Evolutionary conservation across 2,329 filamentous ascomycete genomes (phyloP).

Genomic region (Fusarium newnesense): DNA sequence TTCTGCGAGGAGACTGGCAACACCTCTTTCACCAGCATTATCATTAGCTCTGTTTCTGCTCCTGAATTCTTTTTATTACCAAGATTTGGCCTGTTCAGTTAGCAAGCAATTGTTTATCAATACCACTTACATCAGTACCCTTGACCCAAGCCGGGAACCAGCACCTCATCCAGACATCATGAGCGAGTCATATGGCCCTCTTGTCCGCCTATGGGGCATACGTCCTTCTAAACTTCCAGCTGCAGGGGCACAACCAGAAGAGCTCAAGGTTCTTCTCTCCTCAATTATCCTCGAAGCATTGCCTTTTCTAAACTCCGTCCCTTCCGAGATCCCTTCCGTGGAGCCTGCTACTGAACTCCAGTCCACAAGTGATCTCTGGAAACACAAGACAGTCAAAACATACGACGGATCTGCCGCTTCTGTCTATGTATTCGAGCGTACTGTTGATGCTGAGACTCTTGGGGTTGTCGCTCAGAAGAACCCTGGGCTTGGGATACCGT

Average conservation of each 20-base stretch:
- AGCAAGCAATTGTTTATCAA: neutral
- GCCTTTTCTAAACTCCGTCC: slow-evolving; percentile 66
- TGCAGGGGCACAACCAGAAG: slow-evolving; percentile 50
- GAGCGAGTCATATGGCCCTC: slow-evolving; percentile 52
- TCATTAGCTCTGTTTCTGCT: neutral
- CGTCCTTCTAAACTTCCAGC: slow-evolving; percentile 59
- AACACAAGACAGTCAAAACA: slow-evolving; percentile 59
- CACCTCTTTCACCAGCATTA: neutral
- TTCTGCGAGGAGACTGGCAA: neutral
- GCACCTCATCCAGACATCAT: slow-evolving; percentile 20
- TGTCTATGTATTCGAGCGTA: slow-evolving; percentile 65
- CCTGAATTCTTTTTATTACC: neutral
- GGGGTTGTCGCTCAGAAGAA: slow-evolving; percentile 50
- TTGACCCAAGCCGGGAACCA: neutral
- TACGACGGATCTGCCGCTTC: slow-evolving; percentile 60
- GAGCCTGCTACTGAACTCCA: slow-evolving; percentile 33
- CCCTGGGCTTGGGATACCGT: slow-evolving; percentile 41
- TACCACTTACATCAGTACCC: neutral
- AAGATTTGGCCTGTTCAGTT: neutral
- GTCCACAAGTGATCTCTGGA: slow-evolving; percentile 55
- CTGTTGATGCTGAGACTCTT: slow-evolving; percentile 58
- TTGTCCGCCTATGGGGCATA: slow-evolving; percentile 66
- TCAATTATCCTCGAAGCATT: slow-evolving; percentile 67
- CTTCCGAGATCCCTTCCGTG: slow-evolving; percentile 49
- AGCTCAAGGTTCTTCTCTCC: slow-evolving; percentile 62